Evolutionary conservation across 108 stramenopile species (phyloP), one percentile per base, ranked within the genome.

Genomic region (Seminavis robusta): DNA sequence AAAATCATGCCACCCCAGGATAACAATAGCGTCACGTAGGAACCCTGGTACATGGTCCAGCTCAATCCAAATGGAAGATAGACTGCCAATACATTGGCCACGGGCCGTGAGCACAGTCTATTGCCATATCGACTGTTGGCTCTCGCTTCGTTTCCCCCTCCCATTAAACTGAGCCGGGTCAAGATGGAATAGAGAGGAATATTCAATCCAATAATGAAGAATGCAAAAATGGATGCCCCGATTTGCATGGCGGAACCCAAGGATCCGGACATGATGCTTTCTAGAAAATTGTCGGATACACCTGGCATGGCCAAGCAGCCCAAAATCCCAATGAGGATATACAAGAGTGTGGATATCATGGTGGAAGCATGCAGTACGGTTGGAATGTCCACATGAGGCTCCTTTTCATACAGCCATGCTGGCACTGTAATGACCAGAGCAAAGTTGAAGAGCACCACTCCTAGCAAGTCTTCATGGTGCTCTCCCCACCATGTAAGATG

Each of bases 351-450:
- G 2, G 70, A 54, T 15, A 84, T 43, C 1, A 59, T 32, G 2
- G 84, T 65, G 0, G 84, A 66, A 4, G 56, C 38, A 51, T 71
- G 46, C 26, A 84, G 44, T n/a, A 77, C 76, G 39, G 63, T 47
- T 0, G 60, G 50, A 33, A 77, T 79, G 30, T 54, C 46, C 13
- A 86, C 81, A 9, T 41, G 13, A 10, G 49, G 59, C 23, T 79
- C 51, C 61, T 81, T 86, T 67, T 90, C 89, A 41, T 79, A 73
- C 19, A 90, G 45, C 89, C 89, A 90, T 2, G 84, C 69, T 5
- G 89, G 89, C 38, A 90, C 62, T 32, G 89, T 83, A 51, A 86
- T 56, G 0, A 79, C 77, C 42, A 86, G 46, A 0, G 83, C 78
- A 61, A 79, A 84, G 51, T 88, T 88, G 76, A 79, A 84, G 48